These are phyloP conservation scores for Rhinocladiella mackenziei DNA, from an alignment of 2,329 filamentous ascomycete genomes.

Conservation along the genomic window DNA sequence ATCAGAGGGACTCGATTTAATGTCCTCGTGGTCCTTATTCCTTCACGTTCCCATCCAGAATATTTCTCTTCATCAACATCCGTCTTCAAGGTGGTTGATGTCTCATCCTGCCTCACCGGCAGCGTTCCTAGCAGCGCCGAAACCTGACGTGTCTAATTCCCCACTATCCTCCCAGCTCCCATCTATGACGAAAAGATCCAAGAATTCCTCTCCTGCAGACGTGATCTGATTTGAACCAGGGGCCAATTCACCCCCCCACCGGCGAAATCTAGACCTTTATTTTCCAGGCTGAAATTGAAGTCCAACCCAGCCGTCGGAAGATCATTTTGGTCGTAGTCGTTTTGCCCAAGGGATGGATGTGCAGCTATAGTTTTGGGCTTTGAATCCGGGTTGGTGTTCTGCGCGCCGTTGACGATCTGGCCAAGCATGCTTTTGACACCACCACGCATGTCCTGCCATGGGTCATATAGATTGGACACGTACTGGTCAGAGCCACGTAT, in stretches of 20 bases:
- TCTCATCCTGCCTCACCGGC: too few species aligned
- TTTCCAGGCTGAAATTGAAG: slow-evolving; percentile 25
- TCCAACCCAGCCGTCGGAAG: slow-evolving; percentile 17
- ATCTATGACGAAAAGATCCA: slow-evolving; percentile 29
- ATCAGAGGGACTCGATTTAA: too few species aligned
- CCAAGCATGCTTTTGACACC: slow-evolving; percentile 30
- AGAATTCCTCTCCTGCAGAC: slow-evolving; percentile 27
- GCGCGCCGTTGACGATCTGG: slow-evolving; percentile 11
- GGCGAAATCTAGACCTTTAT: slow-evolving; percentile 10
- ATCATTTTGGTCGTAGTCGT: slow-evolving; percentile 2
- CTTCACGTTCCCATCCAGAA: too few species aligned
- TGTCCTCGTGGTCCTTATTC: too few species aligned
- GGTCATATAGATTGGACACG: slow-evolving; percentile 42
- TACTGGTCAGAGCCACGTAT: slow-evolving; percentile 44
- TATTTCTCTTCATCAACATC: too few species aligned
- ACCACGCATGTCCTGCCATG: slow-evolving; percentile 41
- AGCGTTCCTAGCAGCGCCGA: background rate
- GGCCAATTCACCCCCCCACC: slow-evolving; percentile 1
- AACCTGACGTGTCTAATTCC: background rate
- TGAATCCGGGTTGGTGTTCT: background rate
- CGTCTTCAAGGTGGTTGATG: too few species aligned
- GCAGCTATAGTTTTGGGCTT: background rate
- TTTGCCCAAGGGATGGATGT: background rate
- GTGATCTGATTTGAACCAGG: slow-evolving; percentile 22
- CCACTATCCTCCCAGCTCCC: slow-evolving; percentile 24